Evolutionary conservation across 2,329 filamentous ascomycete species (phyloP).

Genomic region (Thelonectria rubi): DNA sequence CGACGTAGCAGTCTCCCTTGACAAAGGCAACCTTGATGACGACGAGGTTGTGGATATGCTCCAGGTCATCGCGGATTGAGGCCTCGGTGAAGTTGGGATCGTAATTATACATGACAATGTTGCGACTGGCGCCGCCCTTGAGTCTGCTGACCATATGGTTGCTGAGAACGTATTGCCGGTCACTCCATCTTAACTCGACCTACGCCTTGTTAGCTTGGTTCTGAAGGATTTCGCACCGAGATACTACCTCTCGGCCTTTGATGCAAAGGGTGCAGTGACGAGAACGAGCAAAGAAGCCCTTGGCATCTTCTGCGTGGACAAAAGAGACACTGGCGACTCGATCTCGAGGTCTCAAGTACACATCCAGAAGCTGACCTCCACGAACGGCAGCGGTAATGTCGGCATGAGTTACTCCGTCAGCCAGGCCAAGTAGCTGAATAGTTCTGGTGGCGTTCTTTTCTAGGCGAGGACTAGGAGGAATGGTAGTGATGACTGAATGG

Average conservation of each 20-base stretch:
- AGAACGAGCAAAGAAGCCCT: slow-evolving; percentile 70
- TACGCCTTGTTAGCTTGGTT: slow-evolving; percentile 45
- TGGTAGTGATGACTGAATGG: neutral
- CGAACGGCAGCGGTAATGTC: slow-evolving; percentile 73
- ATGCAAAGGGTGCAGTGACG: slow-evolving; percentile 75
- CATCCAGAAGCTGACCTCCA: slow-evolving; percentile 75
- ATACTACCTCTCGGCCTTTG: slow-evolving; percentile 71
- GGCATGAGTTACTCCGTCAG: slow-evolving; percentile 68
- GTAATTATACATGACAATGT: slow-evolving; percentile 73
- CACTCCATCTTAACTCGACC: slow-evolving; percentile 75
- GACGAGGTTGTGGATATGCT: slow-evolving; percentile 83
- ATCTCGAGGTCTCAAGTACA: slow-evolving; percentile 69
- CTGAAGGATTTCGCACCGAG: too few relatives aligned
- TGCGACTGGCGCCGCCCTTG: slow-evolving; percentile 73
- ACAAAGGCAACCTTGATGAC: slow-evolving; percentile 72
- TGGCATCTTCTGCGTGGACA: slow-evolving; percentile 68
- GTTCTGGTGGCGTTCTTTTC: slow-evolving; percentile 61
- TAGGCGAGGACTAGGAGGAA: slow-evolving; percentile 15
- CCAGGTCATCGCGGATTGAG: slow-evolving; percentile 74
- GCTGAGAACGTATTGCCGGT: slow-evolving; percentile 74
- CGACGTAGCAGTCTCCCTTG: slow-evolving; percentile 70
- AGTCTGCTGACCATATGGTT: slow-evolving; percentile 72
- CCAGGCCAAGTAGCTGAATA: slow-evolving; percentile 69
- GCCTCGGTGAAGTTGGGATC: slow-evolving; percentile 68
- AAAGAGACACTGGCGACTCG: slow-evolving; percentile 75